Evolutionary conservation across 179 eudicot species (phyloP).

Genomic region (Drosera spatulata): DNA sequence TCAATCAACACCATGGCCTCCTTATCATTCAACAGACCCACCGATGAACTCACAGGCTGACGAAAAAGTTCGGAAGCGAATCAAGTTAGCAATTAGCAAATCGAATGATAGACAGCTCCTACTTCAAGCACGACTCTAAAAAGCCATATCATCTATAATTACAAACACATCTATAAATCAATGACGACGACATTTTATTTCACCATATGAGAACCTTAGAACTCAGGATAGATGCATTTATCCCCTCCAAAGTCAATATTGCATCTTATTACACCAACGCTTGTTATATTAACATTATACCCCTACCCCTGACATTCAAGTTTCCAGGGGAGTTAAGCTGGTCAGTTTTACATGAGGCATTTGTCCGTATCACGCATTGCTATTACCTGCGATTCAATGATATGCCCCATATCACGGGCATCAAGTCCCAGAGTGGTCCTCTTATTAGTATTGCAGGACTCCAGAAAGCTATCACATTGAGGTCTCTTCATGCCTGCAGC

Average conservation of each 20-base stretch:
- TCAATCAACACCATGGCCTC: conserved; percentile 23
- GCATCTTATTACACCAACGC: too few species aligned
- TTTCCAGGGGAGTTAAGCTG: background rate
- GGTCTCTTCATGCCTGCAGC: conserved; percentile 32
- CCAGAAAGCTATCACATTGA: conserved; percentile 13
- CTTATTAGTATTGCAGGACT: conserved; percentile 28
- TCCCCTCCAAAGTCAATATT: too few species aligned
- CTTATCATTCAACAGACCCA: conserved; percentile 16
- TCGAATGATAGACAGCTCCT: background rate
- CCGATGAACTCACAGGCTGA: conserved; percentile 29
- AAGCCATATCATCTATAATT: background rate
- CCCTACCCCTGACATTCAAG: background rate
- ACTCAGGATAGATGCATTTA: too few species aligned
- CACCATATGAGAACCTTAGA: too few species aligned
- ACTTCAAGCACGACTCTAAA: background rate
- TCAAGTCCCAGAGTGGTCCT: conserved; percentile 14
- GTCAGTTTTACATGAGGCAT: too few species aligned
- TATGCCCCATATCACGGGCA: conserved; percentile 9
- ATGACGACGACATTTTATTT: too few species aligned
- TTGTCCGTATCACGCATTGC: background rate
- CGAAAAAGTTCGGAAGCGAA: conserved; percentile 8
- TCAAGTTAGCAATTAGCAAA: background rate
- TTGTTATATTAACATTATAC: background rate
- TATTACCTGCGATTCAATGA: conserved; percentile 24
- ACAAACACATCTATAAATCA: too few species aligned